These are phyloP conservation scores for Penicillium alfredii DNA, from an alignment of 495 filamentous ascomycete species.

Conservation along the genomic window DNA sequence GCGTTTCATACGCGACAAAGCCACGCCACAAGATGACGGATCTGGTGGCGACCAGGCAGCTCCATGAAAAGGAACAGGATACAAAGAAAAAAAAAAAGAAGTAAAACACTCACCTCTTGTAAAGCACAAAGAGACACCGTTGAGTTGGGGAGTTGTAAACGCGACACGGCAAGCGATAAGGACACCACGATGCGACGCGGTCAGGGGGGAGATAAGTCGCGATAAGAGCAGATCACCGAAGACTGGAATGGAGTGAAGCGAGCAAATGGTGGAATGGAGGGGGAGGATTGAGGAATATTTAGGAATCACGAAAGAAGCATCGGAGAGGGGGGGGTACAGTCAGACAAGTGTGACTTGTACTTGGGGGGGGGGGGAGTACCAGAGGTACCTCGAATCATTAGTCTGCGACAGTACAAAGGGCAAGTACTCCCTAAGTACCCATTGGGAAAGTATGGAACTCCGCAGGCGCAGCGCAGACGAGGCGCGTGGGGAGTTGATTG, in stretches of 20 bases:
- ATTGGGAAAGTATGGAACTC: conserved; percentile 17
- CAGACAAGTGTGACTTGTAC: conserved; percentile 5
- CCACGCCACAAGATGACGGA: conserved; percentile 10
- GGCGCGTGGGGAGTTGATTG: conserved; percentile 24
- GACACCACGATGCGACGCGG: conserved; percentile 16
- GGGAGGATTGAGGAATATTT: neutral
- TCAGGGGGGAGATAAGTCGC: conserved; percentile 13
- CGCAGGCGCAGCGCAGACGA: conserved; percentile 12
- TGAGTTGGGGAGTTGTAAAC: conserved; percentile 1
- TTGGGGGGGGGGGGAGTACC: too few species aligned
- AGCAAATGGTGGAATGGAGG: neutral
- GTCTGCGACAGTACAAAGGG: too few species aligned
- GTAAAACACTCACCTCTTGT: conserved; percentile 19
- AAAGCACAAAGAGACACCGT: conserved; percentile 13
- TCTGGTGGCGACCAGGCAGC: conserved; percentile 14
- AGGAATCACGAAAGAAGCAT: too few species aligned
- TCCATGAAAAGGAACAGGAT: neutral
- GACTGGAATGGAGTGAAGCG: neutral
- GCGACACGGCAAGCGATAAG: conserved; percentile 9
- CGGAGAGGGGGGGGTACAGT: too few species aligned
- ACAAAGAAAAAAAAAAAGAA: neutral
- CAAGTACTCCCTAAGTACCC: conserved; percentile 8
- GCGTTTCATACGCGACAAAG: conserved; percentile 17
- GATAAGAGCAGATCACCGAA: conserved; percentile 11
- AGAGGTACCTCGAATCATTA: too few species aligned